Base-by-base conservation (phyloP, 2,329 filamentous ascomycete species). In the Akanthomyces uredinophilus region DNA sequence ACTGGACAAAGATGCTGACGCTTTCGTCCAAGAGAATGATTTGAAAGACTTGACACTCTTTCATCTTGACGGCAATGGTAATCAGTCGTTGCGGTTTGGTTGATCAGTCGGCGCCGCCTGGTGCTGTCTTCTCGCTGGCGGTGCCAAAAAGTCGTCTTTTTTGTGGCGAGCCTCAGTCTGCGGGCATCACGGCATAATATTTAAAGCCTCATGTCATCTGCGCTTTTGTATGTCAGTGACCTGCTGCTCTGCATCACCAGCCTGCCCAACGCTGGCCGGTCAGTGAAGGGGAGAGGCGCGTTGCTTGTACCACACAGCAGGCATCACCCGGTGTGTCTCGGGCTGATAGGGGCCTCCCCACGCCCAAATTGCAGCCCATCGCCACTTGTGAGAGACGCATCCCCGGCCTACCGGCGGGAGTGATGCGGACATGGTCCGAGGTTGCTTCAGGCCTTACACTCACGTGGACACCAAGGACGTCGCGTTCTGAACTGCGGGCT, bases 1-100 rank as follows among this genome's bases (percentile, higher is more conserved):
- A 22, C 41, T 60, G 37, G 41, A 39, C 43, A 5, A 60, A 54
- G 37, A 60, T n/a, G 50, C n/a, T 27, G 58, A 60, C n/a, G 24
- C 39, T 46, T 18, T 35, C 29, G 20, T 41, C 27, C 11, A 44
- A 16, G 49, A 60, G 24, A 10, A 53, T 60, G 27, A 60, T 18
- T 14, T 53, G 58, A 29, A 24, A 56, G 24, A 60, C 58, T 16
- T 47, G 14, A 20, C 24, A 53, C 29, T 51, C 35, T 11, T 22
- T 22, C 56, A 41, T 51, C 18, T 2, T 47, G 14, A 13, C 14
- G 13, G 14, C 14, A 10, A 14, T 22, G 44, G 10, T 3, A 16
- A 16, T 16, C 7, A 16, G 37, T 39, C 37, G 37, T 16, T 39
- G 37, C 11, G 14, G 2, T 39, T 39, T 5, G 11, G n/a, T n/a